These are phyloP conservation scores for Chlamydomonas eustigma DNA, from an alignment of 139 green algal genomes.

Conservation along the genomic window DNA sequence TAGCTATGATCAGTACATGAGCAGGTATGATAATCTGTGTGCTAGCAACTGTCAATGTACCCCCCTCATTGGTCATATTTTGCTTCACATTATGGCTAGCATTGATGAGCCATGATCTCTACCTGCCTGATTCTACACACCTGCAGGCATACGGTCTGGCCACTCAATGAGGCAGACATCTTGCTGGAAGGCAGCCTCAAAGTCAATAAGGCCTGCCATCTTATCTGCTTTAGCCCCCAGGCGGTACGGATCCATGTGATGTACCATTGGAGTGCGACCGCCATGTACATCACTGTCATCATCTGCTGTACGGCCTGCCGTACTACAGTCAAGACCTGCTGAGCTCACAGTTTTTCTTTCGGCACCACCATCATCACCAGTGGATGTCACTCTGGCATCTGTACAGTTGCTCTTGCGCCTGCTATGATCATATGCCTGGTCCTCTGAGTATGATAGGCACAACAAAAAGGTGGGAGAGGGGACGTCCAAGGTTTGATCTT, in stretches of 20 bases:
- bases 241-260: slow-evolving; percentile 57
- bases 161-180: slow-evolving; percentile 55
- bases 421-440: slow-evolving; percentile 7
- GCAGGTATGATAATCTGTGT: too few species aligned
- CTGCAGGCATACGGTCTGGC: slow-evolving; percentile 45
- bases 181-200: slow-evolving; percentile 24
- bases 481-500: slow-evolving; percentile 34
- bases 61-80: too few species aligned
- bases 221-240: slow-evolving; percentile 40
- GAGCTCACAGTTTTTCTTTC: too few species aligned
- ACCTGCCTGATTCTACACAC: slow-evolving; percentile 13
- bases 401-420: too few species aligned
- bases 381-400: not conserved
- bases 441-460: slow-evolving; percentile 39
- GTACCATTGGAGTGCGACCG: slow-evolving; percentile 13
- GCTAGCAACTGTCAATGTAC: too few species aligned
- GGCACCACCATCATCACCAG: not conserved
- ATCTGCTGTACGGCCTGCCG: not conserved
- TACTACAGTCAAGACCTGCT: too few species aligned
- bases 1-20: too few species aligned
- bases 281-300: not conserved
- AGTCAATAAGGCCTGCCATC: slow-evolving; percentile 51
- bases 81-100: too few species aligned
- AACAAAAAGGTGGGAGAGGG: slow-evolving; percentile 53
- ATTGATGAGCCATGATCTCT: too few species aligned